These are phyloP conservation scores for Ocimum tenuiflorum DNA, from an alignment of 257 asterid species.

Conservation along the genomic window DNA sequence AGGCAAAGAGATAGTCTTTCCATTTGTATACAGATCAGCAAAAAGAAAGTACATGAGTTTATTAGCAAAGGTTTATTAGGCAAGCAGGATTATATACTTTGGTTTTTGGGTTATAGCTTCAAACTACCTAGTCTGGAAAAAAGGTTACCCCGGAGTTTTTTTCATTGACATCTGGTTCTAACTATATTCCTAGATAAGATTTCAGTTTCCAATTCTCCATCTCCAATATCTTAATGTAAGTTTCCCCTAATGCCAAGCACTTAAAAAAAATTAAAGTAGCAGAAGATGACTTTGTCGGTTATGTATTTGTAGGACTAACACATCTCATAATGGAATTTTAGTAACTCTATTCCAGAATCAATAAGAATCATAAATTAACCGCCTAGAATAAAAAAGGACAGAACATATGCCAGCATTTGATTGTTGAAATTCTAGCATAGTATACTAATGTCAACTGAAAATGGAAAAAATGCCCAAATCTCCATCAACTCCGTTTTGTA, in stretches of 20 bases:
- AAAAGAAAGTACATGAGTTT: not conserved
- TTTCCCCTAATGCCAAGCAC: not conserved
- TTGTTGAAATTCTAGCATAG: not conserved
- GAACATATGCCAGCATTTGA: not conserved
- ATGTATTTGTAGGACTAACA: not conserved
- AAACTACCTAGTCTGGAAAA: no score
- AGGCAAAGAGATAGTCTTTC: no score
- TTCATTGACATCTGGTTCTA: no score
- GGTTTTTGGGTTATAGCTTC: no score
- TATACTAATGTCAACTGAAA: no score
- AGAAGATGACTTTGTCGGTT: not conserved
- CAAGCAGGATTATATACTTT: not conserved
- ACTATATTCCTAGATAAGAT: not conserved
- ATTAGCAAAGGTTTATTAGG: not conserved
- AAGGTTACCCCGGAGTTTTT: no score
- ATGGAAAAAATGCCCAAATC: conserved; percentile 7
- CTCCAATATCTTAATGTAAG: not conserved
- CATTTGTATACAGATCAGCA: not conserved
- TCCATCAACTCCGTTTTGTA: not conserved
- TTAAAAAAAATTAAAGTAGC: not conserved
- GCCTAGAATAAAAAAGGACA: not conserved
- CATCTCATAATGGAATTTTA: not conserved
- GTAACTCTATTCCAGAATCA: not conserved
- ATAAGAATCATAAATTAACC: not conserved
- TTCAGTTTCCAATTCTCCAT: not conserved